Evolutionary conservation across 2,329 filamentous ascomycete genomes (phyloP), one percentile per base, ranked within the genome.

Genomic region (Chrysosporium queenslandicum): DNA sequence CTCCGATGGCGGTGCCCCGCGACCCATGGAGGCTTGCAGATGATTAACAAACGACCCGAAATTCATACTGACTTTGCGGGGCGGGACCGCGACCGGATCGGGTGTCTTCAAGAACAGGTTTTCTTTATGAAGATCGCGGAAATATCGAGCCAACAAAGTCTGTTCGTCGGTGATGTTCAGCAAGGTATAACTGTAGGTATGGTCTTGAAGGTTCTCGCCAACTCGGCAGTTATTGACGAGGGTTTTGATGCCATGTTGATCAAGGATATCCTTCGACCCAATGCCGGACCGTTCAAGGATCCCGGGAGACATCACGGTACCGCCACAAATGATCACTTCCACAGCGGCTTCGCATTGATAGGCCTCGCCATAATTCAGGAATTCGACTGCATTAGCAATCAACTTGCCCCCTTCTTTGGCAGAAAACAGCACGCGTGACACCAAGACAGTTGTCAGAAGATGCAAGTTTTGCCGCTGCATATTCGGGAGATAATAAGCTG

Each of bases 231-330:
- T 73, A 21, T 68, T 61, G 16, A 77, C 63, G 50, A 71, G 72
- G 25, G 68, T 63, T 11, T 68, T 59, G 16, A 78, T 69, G 0
- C 70, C 69, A 2, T 68, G 69, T 1, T 62, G 60, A 8, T 66
- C 57, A 4, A 78, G 65, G 7, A 77, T 59, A 0, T 68, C 60
- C 4, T 68, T 65, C 43, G 71, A 67, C 2, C 81, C 81, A 32
- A 85, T 72, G 0, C 81, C 81, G 0, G 79, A 82, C 1, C 82
- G 67, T 57, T 84, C 80, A 18, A 78, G 73, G 14, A 80, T 68
- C 63, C 76, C 78, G 4, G 75, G 81, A 8, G 77, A 80, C 60
- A 76, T 74, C 36, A 77, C 68, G 27, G 72, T 75, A 0, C 82
- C 82, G 0, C 78, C 78, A 4, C 76, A 75, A 2, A 86, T 63